These are phyloP conservation scores for Leptographium lundbergii DNA, from an alignment of 2,329 filamentous ascomycete species.

Conservation along the genomic window DNA sequence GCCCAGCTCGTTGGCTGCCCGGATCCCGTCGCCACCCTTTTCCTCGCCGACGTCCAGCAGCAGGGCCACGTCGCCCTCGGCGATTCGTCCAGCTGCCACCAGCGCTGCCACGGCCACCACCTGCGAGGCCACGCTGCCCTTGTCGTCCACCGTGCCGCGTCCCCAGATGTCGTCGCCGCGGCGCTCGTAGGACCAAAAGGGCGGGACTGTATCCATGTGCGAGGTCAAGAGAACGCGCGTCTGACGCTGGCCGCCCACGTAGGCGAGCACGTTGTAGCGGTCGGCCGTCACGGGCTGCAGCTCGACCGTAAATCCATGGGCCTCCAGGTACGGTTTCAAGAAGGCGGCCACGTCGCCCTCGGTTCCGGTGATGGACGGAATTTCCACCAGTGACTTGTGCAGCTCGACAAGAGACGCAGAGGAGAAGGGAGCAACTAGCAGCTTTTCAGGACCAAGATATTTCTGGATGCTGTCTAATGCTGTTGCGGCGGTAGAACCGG, in stretches of 20 bases:
- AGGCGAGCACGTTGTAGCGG: not conserved
- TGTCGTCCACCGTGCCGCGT: slow-evolving; percentile 2
- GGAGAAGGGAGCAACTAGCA: not conserved
- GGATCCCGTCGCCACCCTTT: slow-evolving; percentile 2
- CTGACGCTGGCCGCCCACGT: not conserved
- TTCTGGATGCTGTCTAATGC: not conserved
- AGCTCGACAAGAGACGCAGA: not conserved
- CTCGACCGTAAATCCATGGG: not conserved
- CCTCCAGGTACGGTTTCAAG: not conserved
- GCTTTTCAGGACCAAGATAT: not conserved
- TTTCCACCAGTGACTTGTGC: not conserved
- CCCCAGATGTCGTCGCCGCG: not conserved
- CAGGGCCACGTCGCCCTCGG: not conserved
- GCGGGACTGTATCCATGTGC: slow-evolving; percentile 3
- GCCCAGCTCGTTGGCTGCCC: not conserved
- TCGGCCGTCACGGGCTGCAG: not conserved
- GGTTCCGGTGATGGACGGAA: not conserved
- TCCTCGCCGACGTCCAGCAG: slow-evolving; percentile 5
- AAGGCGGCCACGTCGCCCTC: not conserved
- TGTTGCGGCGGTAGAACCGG: not conserved
- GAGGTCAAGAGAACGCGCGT: not conserved
- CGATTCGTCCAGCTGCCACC: not conserved
- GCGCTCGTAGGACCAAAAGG: not conserved
- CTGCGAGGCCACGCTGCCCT: not conserved
- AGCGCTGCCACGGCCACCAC: not conserved